Evolutionary conservation across 805 yeast genomes (phyloP).

Genomic region (Lipomyces mesembrius): DNA sequence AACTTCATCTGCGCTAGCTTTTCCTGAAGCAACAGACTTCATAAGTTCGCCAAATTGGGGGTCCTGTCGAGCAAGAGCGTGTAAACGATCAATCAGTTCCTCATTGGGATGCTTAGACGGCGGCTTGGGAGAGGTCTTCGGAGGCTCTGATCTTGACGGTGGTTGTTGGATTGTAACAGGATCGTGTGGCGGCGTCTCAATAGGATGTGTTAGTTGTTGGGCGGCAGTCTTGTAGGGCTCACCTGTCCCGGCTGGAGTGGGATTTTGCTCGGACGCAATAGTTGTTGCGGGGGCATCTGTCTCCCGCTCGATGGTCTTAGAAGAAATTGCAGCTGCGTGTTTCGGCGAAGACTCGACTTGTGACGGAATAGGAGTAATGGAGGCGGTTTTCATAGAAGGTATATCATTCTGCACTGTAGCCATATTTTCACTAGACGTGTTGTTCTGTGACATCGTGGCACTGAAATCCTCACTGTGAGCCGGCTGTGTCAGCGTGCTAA

Average conservation of each 20-base stretch:
- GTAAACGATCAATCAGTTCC: slow-evolving; percentile 77
- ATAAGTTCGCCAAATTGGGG: slow-evolving; percentile 68
- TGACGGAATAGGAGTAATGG: neutral
- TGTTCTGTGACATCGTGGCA: slow-evolving; percentile 24
- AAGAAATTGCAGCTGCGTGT: neutral
- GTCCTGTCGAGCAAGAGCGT: slow-evolving; percentile 78
- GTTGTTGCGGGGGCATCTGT: neutral
- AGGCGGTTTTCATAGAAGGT: neutral
- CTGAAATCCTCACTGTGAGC: neutral
- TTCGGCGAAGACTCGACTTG: neutral
- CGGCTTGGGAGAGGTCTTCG: slow-evolving; percentile 3
- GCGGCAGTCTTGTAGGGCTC: neutral
- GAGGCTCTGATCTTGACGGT: neutral
- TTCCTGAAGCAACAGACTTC: slow-evolving; percentile 85
- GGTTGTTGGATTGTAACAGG: neutral
- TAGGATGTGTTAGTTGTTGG: neutral
- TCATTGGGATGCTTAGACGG: slow-evolving; percentile 23
- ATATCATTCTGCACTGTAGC: neutral
- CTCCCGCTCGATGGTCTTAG: neutral
- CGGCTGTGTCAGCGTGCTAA: slow-evolving; percentile 10
- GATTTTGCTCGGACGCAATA: neutral
- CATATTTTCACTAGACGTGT: neutral
- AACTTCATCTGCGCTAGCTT: slow-evolving; percentile 73
- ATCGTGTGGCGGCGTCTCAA: neutral
- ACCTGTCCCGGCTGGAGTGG: neutral